phyloP scores from a whole-genome alignment of 2,329 filamentous ascomycete genomes.

The Penicillium italicum region DNA sequence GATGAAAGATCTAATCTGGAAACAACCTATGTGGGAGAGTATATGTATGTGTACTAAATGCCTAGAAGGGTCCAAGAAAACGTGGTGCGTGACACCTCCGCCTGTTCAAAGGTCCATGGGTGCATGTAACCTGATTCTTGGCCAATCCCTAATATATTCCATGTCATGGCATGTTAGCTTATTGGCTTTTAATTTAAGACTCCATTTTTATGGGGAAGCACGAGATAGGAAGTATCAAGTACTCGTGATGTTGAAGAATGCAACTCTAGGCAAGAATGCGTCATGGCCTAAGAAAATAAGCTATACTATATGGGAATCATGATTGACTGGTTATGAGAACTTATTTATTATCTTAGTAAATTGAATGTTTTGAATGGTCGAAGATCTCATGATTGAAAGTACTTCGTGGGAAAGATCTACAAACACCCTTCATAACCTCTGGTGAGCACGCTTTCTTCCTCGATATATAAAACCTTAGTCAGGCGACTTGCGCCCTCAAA shows the following conservation, averaged over 20 bases:
- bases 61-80: neutral
- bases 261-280: neutral
- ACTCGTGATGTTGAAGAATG: constrained; percentile 2
- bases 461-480: neutral
- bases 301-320: neutral
- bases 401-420: neutral
- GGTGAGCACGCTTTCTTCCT: neutral
- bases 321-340: neutral
- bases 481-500: neutral
- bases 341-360: neutral
- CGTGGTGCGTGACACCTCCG: constrained; percentile 17
- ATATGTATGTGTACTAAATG: neutral
- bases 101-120: constrained; percentile 19
- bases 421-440: neutral
- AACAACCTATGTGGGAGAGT: neutral
- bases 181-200: neutral
- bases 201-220: neutral
- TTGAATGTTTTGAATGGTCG: neutral
- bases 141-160: neutral
- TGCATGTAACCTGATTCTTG: neutral
- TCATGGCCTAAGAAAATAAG: neutral
- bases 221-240: neutral
- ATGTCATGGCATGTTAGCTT: neutral
- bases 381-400: neutral
- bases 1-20: neutral